Conservation (phyloP, 306 rosid genomes). For the Luffa aegyptiaca region DNA sequence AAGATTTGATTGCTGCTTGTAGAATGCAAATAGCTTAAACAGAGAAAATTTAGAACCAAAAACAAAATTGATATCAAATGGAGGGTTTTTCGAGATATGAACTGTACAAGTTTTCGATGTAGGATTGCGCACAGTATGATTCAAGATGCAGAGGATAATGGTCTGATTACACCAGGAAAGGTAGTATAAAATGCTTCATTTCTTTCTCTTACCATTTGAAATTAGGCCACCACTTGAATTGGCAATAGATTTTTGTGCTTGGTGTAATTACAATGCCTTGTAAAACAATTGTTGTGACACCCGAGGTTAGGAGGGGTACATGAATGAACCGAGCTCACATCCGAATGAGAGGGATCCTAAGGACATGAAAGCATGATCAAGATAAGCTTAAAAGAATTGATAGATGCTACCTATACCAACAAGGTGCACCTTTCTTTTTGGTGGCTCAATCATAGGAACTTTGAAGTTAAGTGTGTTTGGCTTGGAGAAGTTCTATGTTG, state of each 20-base stretch:
- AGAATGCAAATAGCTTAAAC: neutral
- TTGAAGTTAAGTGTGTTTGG: too few species aligned
- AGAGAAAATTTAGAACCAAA: neutral
- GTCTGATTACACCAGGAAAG: slow-evolving; percentile 79
- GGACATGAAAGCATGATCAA: too few species aligned
- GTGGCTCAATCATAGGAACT: too few species aligned
- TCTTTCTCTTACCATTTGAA: neutral
- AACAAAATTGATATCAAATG: neutral
- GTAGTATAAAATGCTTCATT: slow-evolving; percentile 16
- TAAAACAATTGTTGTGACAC: neutral
- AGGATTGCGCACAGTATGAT: slow-evolving; percentile 72
- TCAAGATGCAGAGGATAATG: slow-evolving; percentile 65
- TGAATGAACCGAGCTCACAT: too few species aligned
- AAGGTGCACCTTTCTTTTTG: too few species aligned
- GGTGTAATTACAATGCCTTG: neutral
- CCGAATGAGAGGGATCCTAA: too few species aligned
- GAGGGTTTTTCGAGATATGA: neutral
- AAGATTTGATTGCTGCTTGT: neutral
- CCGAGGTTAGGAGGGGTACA: too few species aligned
- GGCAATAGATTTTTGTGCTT: neutral
- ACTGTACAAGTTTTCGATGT: neutral
- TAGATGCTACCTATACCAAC: too few species aligned
- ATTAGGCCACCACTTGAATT: neutral
- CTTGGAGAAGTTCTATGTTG: too few species aligned
- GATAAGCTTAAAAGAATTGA: too few species aligned